Evolutionary conservation across 1,284 basidiomycete species (phyloP).

Genomic region (Austropuccinia psidii): DNA sequence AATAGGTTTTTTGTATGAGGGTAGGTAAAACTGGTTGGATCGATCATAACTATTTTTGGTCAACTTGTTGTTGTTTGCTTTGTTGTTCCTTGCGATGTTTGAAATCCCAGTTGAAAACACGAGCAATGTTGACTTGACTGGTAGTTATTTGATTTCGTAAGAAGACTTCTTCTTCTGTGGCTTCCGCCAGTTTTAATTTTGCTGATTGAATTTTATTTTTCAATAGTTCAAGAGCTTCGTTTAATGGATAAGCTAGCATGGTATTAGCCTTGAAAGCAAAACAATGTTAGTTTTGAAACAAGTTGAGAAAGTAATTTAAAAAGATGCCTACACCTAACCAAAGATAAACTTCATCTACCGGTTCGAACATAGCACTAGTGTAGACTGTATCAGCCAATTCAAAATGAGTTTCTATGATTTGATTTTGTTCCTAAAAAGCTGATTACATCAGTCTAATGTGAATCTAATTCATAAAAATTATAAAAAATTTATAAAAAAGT

Average conservation of each 20-base stretch:
- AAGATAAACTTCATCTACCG: slow-evolving; percentile 79
- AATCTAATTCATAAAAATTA: no score
- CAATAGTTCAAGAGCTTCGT: slow-evolving; percentile 69
- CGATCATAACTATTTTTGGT: no score
- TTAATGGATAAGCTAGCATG: slow-evolving; percentile 89
- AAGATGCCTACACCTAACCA: slow-evolving; percentile 64
- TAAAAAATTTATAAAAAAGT: no score
- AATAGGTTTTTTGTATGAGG: no score
- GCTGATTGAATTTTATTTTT: slow-evolving; percentile 69
- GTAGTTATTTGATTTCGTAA: slow-evolving; percentile 90
- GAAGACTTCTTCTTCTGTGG: slow-evolving; percentile 84
- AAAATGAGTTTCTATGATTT: slow-evolving; percentile 73
- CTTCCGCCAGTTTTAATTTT: slow-evolving; percentile 60
- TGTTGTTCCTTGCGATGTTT: slow-evolving; percentile 61
- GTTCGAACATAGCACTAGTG: slow-evolving; percentile 78
- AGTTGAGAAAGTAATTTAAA: background rate
- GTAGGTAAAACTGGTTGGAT: no score
- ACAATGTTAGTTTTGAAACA: background rate
- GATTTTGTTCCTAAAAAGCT: slow-evolving; percentile 46
- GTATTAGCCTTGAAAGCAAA: slow-evolving; percentile 62
- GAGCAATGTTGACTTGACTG: slow-evolving; percentile 96
- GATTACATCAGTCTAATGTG: slow-evolving; percentile 44
- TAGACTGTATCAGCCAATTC: slow-evolving; percentile 94
- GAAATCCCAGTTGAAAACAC: slow-evolving; percentile 95
- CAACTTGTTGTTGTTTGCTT: slow-evolving; percentile 4